These are phyloP conservation scores for Hirsutella thompsonii DNA, from an alignment of 2,329 filamentous ascomycete species.

Conservation along the genomic window DNA sequence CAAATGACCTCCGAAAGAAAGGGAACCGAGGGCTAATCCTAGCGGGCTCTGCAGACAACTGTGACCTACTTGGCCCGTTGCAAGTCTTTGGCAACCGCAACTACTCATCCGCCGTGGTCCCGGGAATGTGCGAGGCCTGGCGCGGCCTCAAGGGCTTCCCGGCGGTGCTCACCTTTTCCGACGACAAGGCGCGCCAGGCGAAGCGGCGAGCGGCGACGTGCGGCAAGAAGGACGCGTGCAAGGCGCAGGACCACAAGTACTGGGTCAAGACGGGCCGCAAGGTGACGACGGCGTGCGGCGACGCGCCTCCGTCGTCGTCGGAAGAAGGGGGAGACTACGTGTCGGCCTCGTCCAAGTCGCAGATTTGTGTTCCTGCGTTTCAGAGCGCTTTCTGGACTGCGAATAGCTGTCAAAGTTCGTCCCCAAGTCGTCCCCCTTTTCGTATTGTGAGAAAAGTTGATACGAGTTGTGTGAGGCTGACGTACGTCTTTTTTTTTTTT, in stretches of 20 bases:
- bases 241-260: background rate
- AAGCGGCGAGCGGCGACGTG: background rate
- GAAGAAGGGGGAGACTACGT: background rate
- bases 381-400: background rate
- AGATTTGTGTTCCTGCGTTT: background rate
- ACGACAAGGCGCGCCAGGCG: background rate
- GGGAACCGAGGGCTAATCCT: background rate
- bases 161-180: background rate
- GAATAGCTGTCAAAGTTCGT: background rate
- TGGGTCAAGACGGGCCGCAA: background rate
- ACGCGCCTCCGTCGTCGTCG: background rate
- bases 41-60: constrained; percentile 1
- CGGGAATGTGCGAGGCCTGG: background rate
- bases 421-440: too few species aligned
- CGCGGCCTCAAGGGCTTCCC: background rate
- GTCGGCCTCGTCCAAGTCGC: background rate
- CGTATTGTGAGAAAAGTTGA: too few species aligned
- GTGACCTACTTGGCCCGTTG: background rate
- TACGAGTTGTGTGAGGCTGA: background rate
- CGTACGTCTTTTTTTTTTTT: background rate
- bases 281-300: background rate
- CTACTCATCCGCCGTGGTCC: background rate
- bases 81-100: background rate
- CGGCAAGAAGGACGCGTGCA: background rate
- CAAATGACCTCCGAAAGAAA: background rate